Evolutionary conservation across 257 asterid genomes (phyloP), one percentile per base, ranked within the genome.

Genomic region (Fraxinus cuspidata): DNA sequence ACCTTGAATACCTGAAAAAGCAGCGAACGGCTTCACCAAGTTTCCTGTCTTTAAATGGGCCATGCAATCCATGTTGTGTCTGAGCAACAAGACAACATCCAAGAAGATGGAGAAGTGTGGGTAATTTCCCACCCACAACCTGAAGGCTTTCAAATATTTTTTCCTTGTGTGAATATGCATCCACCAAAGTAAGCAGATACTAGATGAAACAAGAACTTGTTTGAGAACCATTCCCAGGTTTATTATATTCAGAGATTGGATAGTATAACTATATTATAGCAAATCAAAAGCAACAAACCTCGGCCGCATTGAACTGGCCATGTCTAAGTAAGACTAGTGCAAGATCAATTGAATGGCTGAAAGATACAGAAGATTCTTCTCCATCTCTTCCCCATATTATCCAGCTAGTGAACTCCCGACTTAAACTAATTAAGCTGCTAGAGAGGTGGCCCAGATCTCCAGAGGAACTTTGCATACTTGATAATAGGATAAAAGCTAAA

Each of bases 21-120:
- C 93, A 93, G 82, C 90, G 87, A 75, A 90, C 81, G 37, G 98
- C 96, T 84, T 95, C 98, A 83, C 88, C 87, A 78, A 87, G 82
- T 84, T 91, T 95, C 77, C 81, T 88, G 72, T 90, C 96, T 85
- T 85, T 92, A 82, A 78, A 58, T 67, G 82, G 63, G 75, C 85
- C 89, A 76, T 80, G 96, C 83, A 89, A 79, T 75, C 84, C 93
- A 82, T 79, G 80, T 77, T 89, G 96, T 73, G 93, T 82, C 90
- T 95, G 98, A 51, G 92, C 94, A 82, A 93, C 86, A 73, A 86
- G 89, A 87, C 97, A 95, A 78, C 97, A 93, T 70, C 99, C 99
- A 68, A 95, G 97, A 81, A 95, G 97, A 86, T 95, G 99, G 80
- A 87, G 85, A 65, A 85, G 87, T 11, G 85, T 80, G 75, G 94